Conservation (phyloP, 23 red algal species). For the Gracilaria gracilis region DNA sequence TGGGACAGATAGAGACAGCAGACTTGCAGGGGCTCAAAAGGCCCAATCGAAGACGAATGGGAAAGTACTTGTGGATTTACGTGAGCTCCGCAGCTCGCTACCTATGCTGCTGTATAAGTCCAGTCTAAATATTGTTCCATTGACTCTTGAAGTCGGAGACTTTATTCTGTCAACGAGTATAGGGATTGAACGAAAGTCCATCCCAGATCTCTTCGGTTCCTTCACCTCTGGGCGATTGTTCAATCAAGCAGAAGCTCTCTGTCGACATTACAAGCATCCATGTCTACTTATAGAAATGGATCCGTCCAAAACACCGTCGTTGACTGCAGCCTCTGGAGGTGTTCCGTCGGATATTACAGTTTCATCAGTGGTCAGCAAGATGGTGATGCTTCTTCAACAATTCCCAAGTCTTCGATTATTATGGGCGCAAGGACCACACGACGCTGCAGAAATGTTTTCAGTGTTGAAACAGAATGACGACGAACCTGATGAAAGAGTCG, state of each 20-base stretch:
- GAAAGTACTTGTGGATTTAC: constrained; percentile 82
- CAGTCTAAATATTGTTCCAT: constrained; percentile 66
- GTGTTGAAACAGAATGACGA: constrained; percentile 79
- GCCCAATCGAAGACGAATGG: not conserved
- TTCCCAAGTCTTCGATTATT: constrained; percentile 90
- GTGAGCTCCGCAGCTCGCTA: constrained; percentile 87
- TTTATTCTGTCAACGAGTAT: constrained; percentile 90
- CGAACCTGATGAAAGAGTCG: constrained; percentile 78
- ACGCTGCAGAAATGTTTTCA: constrained; percentile 73
- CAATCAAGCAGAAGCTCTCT: constrained; percentile 86
- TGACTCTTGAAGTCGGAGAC: constrained; percentile 92
- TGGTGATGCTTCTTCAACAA: constrained; percentile 87
- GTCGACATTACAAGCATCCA: constrained; percentile 80
- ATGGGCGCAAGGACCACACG: constrained; percentile 84
- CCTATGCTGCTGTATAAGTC: constrained; percentile 75
- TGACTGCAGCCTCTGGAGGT: constrained; percentile 38
- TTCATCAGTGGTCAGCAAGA: constrained; percentile 72
- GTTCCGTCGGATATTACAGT: constrained; percentile 58
- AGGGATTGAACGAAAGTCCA: constrained; percentile 93
- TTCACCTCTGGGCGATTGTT: constrained; percentile 88
- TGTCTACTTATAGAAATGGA: constrained; percentile 94
- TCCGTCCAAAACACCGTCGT: constrained; percentile 6
- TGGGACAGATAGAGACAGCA: constrained; percentile 57
- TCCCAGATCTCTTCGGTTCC: constrained; percentile 85
- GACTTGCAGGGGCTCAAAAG: constrained; percentile 15